Evolutionary conservation across 176 grass and related monocot genomes (phyloP).

Genomic region (Oropetium thomaeum): DNA sequence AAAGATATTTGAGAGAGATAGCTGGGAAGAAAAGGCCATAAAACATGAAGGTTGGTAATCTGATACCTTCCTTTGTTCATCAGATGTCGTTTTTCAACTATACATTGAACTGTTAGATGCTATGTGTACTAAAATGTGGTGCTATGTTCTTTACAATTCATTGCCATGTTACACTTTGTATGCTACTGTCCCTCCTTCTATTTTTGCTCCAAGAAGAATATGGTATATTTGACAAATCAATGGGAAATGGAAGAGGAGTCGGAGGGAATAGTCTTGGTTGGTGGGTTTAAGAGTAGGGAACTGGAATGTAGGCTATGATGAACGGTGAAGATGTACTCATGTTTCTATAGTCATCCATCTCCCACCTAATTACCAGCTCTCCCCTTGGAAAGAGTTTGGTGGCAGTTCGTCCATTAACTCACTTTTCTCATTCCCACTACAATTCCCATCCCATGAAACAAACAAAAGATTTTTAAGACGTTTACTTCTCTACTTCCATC

Average conservation of each 20-base stretch:
- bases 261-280: background rate
- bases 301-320: background rate
- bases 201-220: background rate
- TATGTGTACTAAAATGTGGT: background rate
- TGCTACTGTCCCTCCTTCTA: background rate
- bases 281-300: background rate
- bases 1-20: slow-evolving; percentile 28
- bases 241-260: background rate
- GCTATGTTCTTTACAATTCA: background rate
- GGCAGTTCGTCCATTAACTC: background rate
- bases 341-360: background rate
- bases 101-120: background rate
- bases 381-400: background rate
- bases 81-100: background rate
- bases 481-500: background rate
- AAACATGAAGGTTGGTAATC: slow-evolving; percentile 53
- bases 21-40: slow-evolving; percentile 47
- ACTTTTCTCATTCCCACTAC: background rate
- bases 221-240: background rate
- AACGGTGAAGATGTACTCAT: background rate
- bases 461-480: background rate
- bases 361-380: background rate
- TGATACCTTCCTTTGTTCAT: background rate
- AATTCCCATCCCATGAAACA: background rate
- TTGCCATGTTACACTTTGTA: background rate